Evolutionary conservation across 768 basidiomycete genomes (phyloP), one percentile per base, ranked within the genome.

Genomic region (Tulasnella sp.): DNA sequence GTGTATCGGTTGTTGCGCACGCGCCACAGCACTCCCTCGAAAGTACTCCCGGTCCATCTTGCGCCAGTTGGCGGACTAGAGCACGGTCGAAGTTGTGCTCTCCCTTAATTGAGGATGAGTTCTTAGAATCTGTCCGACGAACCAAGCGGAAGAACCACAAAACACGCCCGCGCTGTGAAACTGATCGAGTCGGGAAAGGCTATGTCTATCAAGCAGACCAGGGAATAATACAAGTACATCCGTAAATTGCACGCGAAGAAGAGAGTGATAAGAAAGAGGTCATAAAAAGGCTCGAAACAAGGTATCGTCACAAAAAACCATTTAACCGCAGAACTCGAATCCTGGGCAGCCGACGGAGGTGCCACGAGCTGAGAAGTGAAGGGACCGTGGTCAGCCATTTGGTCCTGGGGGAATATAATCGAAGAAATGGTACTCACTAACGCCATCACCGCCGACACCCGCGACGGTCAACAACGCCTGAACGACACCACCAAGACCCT

Each of bases 401-500:
- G 35, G 7, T 39, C 32, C 0, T 9, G 16, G 18, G 40, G 16
- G 39, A 2, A 20, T 13, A 35, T 9, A 9, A 32, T 39, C 13
- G n/a, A 16, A 23, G 51, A 16, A 44, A 44, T 23, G 16, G n/a
- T 23, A 77, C 75, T 77, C 39, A 77, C 75, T 77, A 55, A 77
- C 46, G 37, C 23, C 78, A 29, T 40, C 40, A 44, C 88, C 88
- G 78, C 88, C 88, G 48, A 89, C 89, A 74, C 86, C 86, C 48
- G 85, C 82, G 74, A 90, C 84, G 40, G 88, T 87, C 32, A 90
- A 84, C n/a, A 90, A 82, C 16, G 89, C 89, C 79, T 88, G 87
- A 82, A 90, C 86, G 73, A 90, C 89, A 81, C 89, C 90, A 39
- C 89, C 90, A 44, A 90, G 84, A 83, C 90, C 90, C 80, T 90